Base-by-base conservation (phyloP, 805 yeast species). In the Pichia phayaonensis region DNA sequence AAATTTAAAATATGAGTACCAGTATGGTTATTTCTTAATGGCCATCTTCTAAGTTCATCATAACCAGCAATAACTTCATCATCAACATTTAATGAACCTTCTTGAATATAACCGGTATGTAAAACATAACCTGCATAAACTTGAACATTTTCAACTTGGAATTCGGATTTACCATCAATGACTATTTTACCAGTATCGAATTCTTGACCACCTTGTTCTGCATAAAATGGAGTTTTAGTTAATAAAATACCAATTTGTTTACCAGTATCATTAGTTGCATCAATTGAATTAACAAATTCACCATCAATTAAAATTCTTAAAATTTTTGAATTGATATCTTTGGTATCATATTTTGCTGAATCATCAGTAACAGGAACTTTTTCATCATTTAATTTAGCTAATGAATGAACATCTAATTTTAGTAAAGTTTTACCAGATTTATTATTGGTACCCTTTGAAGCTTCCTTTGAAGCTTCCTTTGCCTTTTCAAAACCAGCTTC, bases 121-220 rank as follows among this genome's bases (percentile, higher is more conserved):
- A 94, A 80, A 24, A 94, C 96, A 62, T 86, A 94, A 53, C 99
- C 99, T 53, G 86, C 97, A 64, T 90, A 94, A 42, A 75, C 74
- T 73, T 94, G 99, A 46, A 90, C 97, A 64, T 94, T 90, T 56
- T 83, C 84, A 53, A 94, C 98, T 52, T 80, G 82, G 70, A 94
- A 92, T 68, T 92, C 96, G 50, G 90, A 75, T 59, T 71, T 71
- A 44, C 95, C 97, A 64, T 90, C 97, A 61, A 89, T 81, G 47
- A 89, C 90, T 57, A 94, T 76, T 68, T 80, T 85, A 71, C 99
- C 99, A 42, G 95, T 86, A 67, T 94, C 99, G 64, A 77, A 85
- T 70, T 90, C 97, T 76, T 94, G 99, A 64, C 99, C 99, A 81
- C 99, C 99, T 71, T 88, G 95, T 73, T 94, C 99, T 46, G 99